Evolutionary conservation across 192 early-diverging fungal genomes (phyloP), one percentile per base, ranked within the genome.

Genomic region (Coemansia aciculifera): DNA sequence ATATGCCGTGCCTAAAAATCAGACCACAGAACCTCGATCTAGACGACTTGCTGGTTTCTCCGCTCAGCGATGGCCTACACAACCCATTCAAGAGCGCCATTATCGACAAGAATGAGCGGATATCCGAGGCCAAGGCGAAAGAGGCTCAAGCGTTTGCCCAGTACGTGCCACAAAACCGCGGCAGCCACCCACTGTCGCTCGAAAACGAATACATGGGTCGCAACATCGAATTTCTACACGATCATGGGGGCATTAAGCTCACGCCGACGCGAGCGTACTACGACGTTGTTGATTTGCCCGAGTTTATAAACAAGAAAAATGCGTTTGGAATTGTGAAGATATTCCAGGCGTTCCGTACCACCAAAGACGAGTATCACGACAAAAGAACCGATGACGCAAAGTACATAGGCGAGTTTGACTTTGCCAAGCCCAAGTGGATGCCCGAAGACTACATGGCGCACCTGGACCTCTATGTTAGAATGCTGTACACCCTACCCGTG

Each of bases 361-460:
- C 17, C 17, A 60, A 60, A 21, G 49, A 15, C 7, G 17, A 74
- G 32, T 59, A 56, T 34, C 61, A 67, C 12, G 48, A n/a, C 9
- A 12, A 10, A 12, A 11, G 8, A 1, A 24, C 19, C 7, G 46
- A 38, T 11, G 59, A 46, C 17, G 3, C 12, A 4, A 40, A 12
- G 8, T 83, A 38, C 37, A 9, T 17, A 19, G 57, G 31, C 40
- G 81, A 83, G 70, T 83, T 83, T 52, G 40, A 44, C 3, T 83
- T 83, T 24, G 3, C 24, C 8, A 71, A 68, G 51, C 62, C 62
- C 15, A 34, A 23, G 12, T 63, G 37, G 34, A 39, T 23, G 32
- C 23, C 43, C 12, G 27, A 66, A 1, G 29, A 64, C n/a, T 77
- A 70, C 46, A 11, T 74, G 40, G 59, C 23, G 1, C 62, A 68